Evolutionary conservation across 441 rosid species (phyloP).

Genomic region (Pelargonium myrrhifolium): DNA sequence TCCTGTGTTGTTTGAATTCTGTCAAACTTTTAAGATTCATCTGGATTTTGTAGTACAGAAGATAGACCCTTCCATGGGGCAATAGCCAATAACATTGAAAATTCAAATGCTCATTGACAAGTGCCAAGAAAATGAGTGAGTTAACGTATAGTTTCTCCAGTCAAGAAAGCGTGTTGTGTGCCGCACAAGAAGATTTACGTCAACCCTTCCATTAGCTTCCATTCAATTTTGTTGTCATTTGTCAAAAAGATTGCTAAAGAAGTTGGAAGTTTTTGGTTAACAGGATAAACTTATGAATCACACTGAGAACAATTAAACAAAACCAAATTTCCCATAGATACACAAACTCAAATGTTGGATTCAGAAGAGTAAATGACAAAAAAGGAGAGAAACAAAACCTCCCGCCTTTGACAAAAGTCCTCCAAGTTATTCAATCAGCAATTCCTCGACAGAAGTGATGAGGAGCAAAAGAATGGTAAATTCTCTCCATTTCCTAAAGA

Average conservation of each 20-base stretch:
- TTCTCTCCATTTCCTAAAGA: not conserved
- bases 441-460: conserved; percentile 19
- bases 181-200: not conserved
- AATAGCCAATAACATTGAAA: not conserved
- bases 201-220: too few species aligned
- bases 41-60: too few species aligned
- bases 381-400: conserved; percentile 10
- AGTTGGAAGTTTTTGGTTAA: too few species aligned
- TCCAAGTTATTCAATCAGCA: conserved; percentile 25
- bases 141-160: conserved; percentile 1
- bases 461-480: not conserved
- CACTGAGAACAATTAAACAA: too few species aligned
- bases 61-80: too few species aligned
- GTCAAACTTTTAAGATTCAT: too few species aligned
- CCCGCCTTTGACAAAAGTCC: conserved; percentile 7
- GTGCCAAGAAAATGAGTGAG: not conserved
- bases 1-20: too few species aligned
- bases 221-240: too few species aligned
- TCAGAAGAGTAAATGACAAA: conserved; percentile 3
- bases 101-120: not conserved
- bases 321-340: too few species aligned
- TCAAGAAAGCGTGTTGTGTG: conserved; percentile 21
- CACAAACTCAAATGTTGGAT: not conserved
- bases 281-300: too few species aligned
- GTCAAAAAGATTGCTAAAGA: too few species aligned